Evolutionary conservation across 257 asterid species (phyloP).

Genomic region (Solanum ossicruentum): DNA sequence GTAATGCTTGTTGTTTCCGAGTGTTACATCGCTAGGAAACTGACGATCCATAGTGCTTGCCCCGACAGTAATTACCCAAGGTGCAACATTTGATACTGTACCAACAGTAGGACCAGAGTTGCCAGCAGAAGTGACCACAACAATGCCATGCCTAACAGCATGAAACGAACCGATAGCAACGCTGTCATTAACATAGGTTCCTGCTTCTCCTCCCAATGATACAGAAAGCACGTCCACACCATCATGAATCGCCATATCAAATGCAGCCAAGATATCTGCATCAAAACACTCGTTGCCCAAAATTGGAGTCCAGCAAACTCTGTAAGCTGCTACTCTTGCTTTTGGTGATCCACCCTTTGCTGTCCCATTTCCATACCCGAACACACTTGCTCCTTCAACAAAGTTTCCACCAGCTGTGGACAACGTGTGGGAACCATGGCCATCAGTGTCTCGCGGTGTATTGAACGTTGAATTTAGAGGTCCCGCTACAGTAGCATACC

Average conservation of each 20-base stretch:
- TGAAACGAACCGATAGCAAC: slow-evolving; percentile 89
- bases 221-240: slow-evolving; percentile 86
- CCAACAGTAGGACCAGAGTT: slow-evolving; percentile 66
- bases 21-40: slow-evolving; percentile 44
- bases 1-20: slow-evolving; percentile 40
- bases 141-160: slow-evolving; percentile 66
- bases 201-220: slow-evolving; percentile 75
- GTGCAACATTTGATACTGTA: slow-evolving; percentile 65
- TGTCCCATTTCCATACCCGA: slow-evolving; percentile 78
- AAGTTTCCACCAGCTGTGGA: slow-evolving; percentile 89
- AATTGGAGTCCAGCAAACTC: slow-evolving; percentile 83
- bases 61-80: slow-evolving; percentile 83
- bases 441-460: slow-evolving; percentile 63
- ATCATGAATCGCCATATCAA: slow-evolving; percentile 75
- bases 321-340: slow-evolving; percentile 94
- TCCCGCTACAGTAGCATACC: slow-evolving; percentile 47
- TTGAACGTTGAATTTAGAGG: slow-evolving; percentile 45
- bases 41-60: slow-evolving; percentile 84
- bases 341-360: slow-evolving; percentile 94
- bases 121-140: slow-evolving; percentile 83
- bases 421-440: slow-evolving; percentile 91
- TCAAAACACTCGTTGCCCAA: slow-evolving; percentile 63
- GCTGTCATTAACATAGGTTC: slow-evolving; percentile 50
- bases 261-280: slow-evolving; percentile 79
- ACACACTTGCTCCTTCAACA: slow-evolving; percentile 50